Percentiles rank a stretch among this genome's conserved stretches.
phyloP scores from a whole-genome alignment of 306 rosid species.

The Geum urbanum region DNA sequence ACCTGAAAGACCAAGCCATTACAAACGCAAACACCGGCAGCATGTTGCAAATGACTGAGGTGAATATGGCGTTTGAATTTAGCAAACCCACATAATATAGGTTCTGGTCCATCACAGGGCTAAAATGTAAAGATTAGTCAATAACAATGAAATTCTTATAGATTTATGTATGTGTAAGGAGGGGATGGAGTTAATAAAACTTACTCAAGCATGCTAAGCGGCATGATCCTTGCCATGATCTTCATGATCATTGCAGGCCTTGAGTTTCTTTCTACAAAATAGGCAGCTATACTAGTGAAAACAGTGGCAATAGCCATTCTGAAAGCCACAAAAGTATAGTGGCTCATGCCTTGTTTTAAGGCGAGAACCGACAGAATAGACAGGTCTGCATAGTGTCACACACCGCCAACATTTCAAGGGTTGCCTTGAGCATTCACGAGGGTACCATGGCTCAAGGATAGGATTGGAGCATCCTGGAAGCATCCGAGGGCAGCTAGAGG shows the following conservation, averaged over 20 bases:
- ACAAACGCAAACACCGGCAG: background rate
- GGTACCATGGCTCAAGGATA: too few relatives aligned
- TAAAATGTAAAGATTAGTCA: background rate
- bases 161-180: background rate
- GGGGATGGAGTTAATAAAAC: background rate
- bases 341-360: background rate
- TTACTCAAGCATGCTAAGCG: background rate
- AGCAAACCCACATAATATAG: background rate
- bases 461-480: too few relatives aligned
- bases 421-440: too few relatives aligned
- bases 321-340: background rate
- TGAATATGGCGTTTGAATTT: background rate
- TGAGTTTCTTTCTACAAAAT: background rate
- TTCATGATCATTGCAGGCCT: background rate
- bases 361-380: background rate
- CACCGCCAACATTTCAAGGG: too few relatives aligned
- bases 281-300: background rate
- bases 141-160: background rate
- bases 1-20: background rate
- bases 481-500: too few relatives aligned
- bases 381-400: background rate
- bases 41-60: background rate
- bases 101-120: background rate
- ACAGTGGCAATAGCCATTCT: background rate
- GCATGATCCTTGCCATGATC: background rate